Base-by-base conservation (phyloP, 208 protist genomes). In the Eutreptiella sp. region DNA sequence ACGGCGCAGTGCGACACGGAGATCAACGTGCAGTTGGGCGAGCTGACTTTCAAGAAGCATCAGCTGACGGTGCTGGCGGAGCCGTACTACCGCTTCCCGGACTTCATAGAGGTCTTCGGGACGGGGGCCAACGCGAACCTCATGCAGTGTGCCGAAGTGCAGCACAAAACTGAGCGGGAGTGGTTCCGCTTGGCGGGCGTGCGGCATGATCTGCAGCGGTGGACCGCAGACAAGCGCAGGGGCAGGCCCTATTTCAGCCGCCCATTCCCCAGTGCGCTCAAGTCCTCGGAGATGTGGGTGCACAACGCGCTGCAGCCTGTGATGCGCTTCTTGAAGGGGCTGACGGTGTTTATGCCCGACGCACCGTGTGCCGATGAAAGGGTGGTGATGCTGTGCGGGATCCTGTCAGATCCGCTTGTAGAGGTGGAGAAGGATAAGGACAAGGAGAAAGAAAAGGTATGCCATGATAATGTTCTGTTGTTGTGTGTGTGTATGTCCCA, bases 71-170 rank as follows among this genome's bases (percentile, higher is more conserved):
- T 63, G 46, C 23, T 63, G 42, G n/a, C 48, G 4, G 32, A 33
- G 21, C 26, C 57, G 23, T 9, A 62, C 42, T 42, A 7, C n/a
- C 19, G 43, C 9, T 42, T 34, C 21, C 11, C 57, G 5, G 57
- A 63, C 46, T 62, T 63, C 48, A 5, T n/a, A 4, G 50, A 9
- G 4, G 50, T 63, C 24, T 63, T 63, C 23, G 57, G n/a, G n/a
- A n/a, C n/a, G n/a, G n/a, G n/a, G n/a, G n/a, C 16, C 32, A 33
- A 7, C 57, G 31, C 57, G 31, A 48, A 11, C 5, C 41, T 23
- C 4, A 5, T 66, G 41, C 60, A 66, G 11, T 60, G 54, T 29
- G 60, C 53, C 46, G 27, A 64, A 16, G 52, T 66, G 4, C 27
- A 33, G 23, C 14, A 21, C 26, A 64, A 45, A 4, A 39, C 54